phyloP scores from a whole-genome alignment of 1,284 basidiomycete genomes.

The Grifola frondosa region DNA sequence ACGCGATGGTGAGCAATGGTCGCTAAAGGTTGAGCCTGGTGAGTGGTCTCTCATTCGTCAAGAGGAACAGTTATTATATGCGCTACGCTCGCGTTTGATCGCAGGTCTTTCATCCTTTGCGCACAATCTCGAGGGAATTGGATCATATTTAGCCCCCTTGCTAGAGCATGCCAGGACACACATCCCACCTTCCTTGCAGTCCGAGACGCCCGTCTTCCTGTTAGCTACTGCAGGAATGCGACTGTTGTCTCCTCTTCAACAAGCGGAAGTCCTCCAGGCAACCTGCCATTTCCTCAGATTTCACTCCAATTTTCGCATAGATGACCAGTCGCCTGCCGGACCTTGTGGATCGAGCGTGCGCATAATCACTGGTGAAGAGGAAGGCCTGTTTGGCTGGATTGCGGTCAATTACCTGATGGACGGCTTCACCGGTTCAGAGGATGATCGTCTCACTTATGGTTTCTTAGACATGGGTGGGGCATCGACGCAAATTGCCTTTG shows the following conservation, averaged over 20 bases:
- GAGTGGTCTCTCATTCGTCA: slow-evolving; percentile 31
- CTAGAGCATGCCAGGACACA: slow-evolving; percentile 81
- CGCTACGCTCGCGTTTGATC: not conserved
- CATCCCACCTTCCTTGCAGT: slow-evolving; percentile 83
- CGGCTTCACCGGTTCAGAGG: slow-evolving; percentile 74
- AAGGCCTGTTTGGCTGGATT: slow-evolving; percentile 98
- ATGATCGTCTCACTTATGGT: slow-evolving; percentile 82
- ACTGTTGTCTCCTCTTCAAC: slow-evolving; percentile 69
- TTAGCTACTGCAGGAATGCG: slow-evolving; percentile 99
- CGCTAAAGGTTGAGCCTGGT: slow-evolving; percentile 93
- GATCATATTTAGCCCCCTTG: slow-evolving; percentile 78
- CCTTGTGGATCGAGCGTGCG: slow-evolving; percentile 89
- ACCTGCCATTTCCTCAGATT: slow-evolving; percentile 77
- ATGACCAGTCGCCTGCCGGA: slow-evolving; percentile 58
- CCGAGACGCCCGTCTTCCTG: slow-evolving; percentile 88
- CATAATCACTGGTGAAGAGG: slow-evolving; percentile 97
- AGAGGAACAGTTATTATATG: not conserved
- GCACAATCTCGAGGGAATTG: slow-evolving; percentile 67
- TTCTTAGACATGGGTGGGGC: slow-evolving; percentile 99
- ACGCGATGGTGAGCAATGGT: slow-evolving; percentile 79
- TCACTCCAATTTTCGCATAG: slow-evolving; percentile 77
- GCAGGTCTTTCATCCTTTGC: slow-evolving; percentile 88
- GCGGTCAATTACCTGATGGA: slow-evolving; percentile 99
- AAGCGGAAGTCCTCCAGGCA: slow-evolving; percentile 69
- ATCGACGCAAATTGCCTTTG: slow-evolving; percentile 98